phyloP scores from a whole-genome alignment of 2,329 filamentous ascomycete genomes.

The Sordariomycetes sp. region DNA sequence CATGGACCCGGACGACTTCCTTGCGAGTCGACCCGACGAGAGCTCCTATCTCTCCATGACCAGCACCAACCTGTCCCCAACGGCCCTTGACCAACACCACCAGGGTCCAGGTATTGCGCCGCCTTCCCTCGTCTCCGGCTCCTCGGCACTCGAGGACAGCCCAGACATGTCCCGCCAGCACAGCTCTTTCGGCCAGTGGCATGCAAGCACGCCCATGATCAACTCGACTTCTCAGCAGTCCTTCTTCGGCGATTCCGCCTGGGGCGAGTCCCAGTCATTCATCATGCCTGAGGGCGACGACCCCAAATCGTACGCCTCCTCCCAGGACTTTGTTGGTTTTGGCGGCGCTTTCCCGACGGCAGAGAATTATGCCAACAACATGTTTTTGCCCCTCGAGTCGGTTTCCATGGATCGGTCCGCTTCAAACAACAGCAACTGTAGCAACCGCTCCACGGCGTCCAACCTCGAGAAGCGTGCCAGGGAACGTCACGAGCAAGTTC shows the following conservation, averaged over 20 bases:
- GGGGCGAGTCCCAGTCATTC: background rate
- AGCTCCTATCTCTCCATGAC: slow-evolving; percentile 15
- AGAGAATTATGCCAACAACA: slow-evolving; percentile 12
- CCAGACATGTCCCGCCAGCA: slow-evolving; percentile 33
- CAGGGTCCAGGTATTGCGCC: slow-evolving; percentile 22
- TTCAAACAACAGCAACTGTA: slow-evolving; percentile 32
- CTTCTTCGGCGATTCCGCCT: slow-evolving; percentile 7
- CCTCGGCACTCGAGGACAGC: slow-evolving; percentile 26
- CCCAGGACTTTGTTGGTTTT: slow-evolving; percentile 25
- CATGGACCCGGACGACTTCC: slow-evolving; percentile 27
- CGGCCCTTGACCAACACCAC: slow-evolving; percentile 8
- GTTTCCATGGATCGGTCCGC: slow-evolving; percentile 36
- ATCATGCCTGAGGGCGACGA: background rate
- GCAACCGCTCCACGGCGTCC: slow-evolving; percentile 34
- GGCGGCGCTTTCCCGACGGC: slow-evolving; percentile 21
- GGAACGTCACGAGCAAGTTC: slow-evolving; percentile 35
- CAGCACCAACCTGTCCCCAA: slow-evolving; percentile 11
- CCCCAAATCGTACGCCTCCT: slow-evolving; percentile 18
- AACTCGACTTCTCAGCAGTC: slow-evolving; percentile 25
- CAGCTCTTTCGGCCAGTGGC: slow-evolving; percentile 25
- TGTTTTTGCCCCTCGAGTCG: slow-evolving; percentile 14
- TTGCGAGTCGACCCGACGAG: slow-evolving; percentile 19
- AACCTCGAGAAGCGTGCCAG: slow-evolving; percentile 34
- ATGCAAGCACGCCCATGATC: slow-evolving; percentile 18
- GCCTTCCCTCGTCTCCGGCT: slow-evolving; percentile 32